Percentiles rank a stretch among this genome's conserved stretches.
Conservation (phyloP, 2,329 filamentous ascomycete species). For the Penicillium sp. region DNA sequence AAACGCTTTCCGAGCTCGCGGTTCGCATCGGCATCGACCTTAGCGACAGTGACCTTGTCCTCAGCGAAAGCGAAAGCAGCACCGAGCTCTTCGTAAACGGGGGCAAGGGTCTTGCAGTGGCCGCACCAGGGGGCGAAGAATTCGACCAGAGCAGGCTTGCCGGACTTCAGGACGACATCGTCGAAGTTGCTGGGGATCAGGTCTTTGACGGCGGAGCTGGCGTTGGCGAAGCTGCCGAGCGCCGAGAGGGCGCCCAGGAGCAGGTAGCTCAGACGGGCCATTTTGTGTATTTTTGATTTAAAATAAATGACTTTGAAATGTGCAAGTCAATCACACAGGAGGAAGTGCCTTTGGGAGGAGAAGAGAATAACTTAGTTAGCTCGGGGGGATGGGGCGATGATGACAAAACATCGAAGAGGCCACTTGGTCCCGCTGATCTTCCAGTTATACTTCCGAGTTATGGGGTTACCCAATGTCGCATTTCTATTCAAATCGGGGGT, state of each 20-base stretch:
- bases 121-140: constrained; percentile 99
- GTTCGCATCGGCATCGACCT: constrained; percentile 93
- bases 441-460: background rate
- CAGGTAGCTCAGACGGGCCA: constrained; percentile 49
- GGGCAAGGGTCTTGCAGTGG: constrained; percentile 97
- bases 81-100: constrained; percentile 89
- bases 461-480: background rate
- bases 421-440: constrained; percentile 29
- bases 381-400: constrained; percentile 7
- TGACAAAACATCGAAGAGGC: constrained; percentile 35
- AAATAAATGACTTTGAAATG: background rate
- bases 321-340: background rate
- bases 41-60: constrained; percentile 81
- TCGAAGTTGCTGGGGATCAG: constrained; percentile 92
- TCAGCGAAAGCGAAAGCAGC: constrained; percentile 70
- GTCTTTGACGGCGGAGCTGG: constrained; percentile 82
- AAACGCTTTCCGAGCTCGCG: constrained; percentile 81
- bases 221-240: constrained; percentile 58
- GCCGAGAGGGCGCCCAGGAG: constrained; percentile 49
- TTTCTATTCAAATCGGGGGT: background rate
- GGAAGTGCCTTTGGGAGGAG: background rate
- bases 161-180: constrained; percentile 80
- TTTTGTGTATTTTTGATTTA: constrained; percentile 26
- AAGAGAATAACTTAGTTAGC: background rate
- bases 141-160: constrained; percentile 93